phyloP scores from a whole-genome alignment of 352 stramenopile species.

The Pythium vanterpoolii region DNA sequence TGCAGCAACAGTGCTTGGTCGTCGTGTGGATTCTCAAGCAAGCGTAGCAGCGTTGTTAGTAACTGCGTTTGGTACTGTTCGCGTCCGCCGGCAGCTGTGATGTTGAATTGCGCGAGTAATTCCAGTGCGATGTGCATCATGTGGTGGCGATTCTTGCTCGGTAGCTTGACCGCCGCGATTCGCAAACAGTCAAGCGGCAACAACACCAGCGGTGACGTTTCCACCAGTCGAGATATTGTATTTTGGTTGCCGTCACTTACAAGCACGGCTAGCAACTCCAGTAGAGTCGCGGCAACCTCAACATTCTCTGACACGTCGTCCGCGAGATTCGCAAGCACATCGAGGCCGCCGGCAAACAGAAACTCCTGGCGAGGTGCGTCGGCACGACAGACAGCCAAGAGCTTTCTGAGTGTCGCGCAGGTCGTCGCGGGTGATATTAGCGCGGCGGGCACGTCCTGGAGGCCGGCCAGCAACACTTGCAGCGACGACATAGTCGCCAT shows the following conservation, averaged over 20 bases:
- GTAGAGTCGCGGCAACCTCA: slow-evolving; percentile 32
- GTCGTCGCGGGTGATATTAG: slow-evolving; percentile 12
- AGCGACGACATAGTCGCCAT: slow-evolving; percentile 36
- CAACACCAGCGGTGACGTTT: slow-evolving; percentile 18
- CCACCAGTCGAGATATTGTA: slow-evolving; percentile 1
- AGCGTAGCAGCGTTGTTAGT: slow-evolving; percentile 24
- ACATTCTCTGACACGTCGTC: slow-evolving; percentile 4
- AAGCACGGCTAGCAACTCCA: slow-evolving; percentile 43
- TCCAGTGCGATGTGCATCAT: slow-evolving; percentile 43
- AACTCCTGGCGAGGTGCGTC: slow-evolving; percentile 34
- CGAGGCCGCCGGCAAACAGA: slow-evolving; percentile 22
- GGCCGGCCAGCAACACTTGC: slow-evolving; percentile 34
- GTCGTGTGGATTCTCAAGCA: slow-evolving; percentile 30
- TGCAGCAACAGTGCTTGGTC: slow-evolving; percentile 35
- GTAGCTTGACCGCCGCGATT: slow-evolving; percentile 14
- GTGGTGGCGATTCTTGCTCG: slow-evolving; percentile 32
- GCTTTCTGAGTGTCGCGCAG: slow-evolving; percentile 29
- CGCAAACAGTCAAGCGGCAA: slow-evolving; percentile 27
- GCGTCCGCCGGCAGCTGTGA: slow-evolving; percentile 7
- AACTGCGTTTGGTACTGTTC: slow-evolving; percentile 10
- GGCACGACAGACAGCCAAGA: slow-evolving; percentile 36
- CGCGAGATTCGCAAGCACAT: slow-evolving; percentile 28
- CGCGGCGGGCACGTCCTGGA: slow-evolving; percentile 32
- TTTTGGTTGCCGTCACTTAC: slow-evolving; percentile 23
- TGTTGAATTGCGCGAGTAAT: slow-evolving; percentile 31